Evolutionary conservation across 306 rosid genomes (phyloP).

Genomic region (Prinsepia uniflora): DNA sequence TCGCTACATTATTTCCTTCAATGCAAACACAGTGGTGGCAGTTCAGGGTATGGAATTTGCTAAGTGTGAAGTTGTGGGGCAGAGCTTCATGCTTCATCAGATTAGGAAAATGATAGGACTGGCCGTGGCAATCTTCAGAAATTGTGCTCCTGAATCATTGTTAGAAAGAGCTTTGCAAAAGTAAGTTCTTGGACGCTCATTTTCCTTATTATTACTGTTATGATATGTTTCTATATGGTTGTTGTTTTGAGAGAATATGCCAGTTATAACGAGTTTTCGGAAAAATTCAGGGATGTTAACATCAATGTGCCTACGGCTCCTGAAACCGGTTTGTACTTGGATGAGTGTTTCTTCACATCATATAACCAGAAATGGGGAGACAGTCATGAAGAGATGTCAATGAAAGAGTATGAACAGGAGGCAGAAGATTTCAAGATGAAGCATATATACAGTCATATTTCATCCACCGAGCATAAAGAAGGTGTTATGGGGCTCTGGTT

Average conservation of each 20-base stretch:
- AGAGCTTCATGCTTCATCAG: constrained; percentile 99
- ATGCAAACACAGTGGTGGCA: constrained; percentile 40
- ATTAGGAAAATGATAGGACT: constrained; percentile 92
- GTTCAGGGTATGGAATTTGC: constrained; percentile 77
- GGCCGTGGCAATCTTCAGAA: constrained; percentile 86
- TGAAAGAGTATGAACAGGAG: constrained; percentile 65
- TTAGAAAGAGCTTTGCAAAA: constrained; percentile 64
- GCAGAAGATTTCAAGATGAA: constrained; percentile 81
- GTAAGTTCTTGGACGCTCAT: constrained; percentile 37
- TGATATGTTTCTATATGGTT: not conserved
- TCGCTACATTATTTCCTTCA: constrained; percentile 69
- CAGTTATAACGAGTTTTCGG: constrained; percentile 12
- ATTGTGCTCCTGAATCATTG: constrained; percentile 69
- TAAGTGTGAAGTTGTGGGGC: constrained; percentile 89
- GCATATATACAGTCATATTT: constrained; percentile 75
- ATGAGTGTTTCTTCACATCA: constrained; percentile 80
- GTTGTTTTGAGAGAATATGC: not conserved
- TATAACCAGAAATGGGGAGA: constrained; percentile 94
- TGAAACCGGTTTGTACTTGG: constrained; percentile 90
- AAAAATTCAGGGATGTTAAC: constrained; percentile 57
- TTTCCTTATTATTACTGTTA: not conserved
- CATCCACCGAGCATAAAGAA: constrained; percentile 73
- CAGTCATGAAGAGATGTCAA: constrained; percentile 80
- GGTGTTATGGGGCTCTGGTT: constrained; percentile 82
- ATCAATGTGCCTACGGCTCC: constrained; percentile 93